Base-by-base conservation (phyloP, 2,329 filamentous ascomycete genomes). In the Aspergillus niger region DNA sequence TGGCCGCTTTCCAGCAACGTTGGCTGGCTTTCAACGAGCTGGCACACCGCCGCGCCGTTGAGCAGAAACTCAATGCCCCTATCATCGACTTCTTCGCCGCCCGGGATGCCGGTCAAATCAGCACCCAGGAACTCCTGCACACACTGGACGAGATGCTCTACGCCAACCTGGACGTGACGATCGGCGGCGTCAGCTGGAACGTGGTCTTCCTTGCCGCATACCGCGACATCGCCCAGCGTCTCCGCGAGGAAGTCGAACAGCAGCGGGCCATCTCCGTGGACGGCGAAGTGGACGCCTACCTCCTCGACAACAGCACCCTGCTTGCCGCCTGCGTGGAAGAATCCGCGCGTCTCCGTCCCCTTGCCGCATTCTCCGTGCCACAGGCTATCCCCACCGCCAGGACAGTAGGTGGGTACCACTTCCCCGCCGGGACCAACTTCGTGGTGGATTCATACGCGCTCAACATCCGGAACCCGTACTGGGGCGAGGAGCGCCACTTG, bases 111-210 rank as follows among this genome's bases (percentile, higher is more conserved):
- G 71, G 73, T 0, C 32, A 55, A 5, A 67, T 77, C 20, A 67
- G 59, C 1, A 57, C 55, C 11, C 67, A 73, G 5, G 59, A 78
- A 44, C 55, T 77, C 1, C 66, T 77, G 0, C 80, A 81, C 30
- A 82, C 81, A 0, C 64, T 82, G 5, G 79, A 82, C 60, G 81
- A 82, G 65, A 73, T 74, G 47, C 72, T 82, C 0, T 83, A 76
- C 60, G 80, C 78, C 2, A 82, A 82, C 59, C 70, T 82, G 1
- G 81, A 83, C 59, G 80, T 82, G 8, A 80, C 79, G 0, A 74
- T 74, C 2, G 76, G 77, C 4, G 78, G 67, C 1, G 51, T 82
- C 0, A 76, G 77, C 0, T 83, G 81, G 80, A 74, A 71, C n/a
- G 62, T 79, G 0, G 67, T 80, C 0, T 77, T 80, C 50, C 67